Conservation (phyloP, 225 moss, liverwort and hornwort genomes). For the Neckera pumila region DNA sequence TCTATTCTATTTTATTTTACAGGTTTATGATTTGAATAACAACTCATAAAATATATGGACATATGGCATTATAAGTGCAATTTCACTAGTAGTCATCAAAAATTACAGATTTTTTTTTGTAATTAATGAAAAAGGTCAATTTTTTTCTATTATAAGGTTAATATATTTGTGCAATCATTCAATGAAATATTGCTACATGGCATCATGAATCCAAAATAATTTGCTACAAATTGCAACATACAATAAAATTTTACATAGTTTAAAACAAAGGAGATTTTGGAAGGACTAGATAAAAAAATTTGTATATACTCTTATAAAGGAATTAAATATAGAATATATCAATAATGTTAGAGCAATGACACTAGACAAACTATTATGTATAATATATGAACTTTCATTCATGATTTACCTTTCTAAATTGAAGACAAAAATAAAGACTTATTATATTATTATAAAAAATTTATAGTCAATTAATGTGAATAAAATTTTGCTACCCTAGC, state of each 20-base stretch:
- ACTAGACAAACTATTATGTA: not conserved
- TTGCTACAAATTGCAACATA: not conserved
- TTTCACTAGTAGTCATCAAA: not conserved
- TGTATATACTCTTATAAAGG: too few relatives aligned
- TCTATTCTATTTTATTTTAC: too few relatives aligned
- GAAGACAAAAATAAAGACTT: too few relatives aligned
- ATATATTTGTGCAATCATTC: not conserved
- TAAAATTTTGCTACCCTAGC: not conserved
- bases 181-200: not conserved
- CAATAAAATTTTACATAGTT: not conserved
- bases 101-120: too few relatives aligned
- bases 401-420: not conserved
- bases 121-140: rapidly evolving
- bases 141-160: not conserved
- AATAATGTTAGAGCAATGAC: not conserved
- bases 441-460: too few relatives aligned
- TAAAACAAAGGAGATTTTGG: not conserved
- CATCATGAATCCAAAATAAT: not conserved
- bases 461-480: not conserved
- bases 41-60: too few relatives aligned
- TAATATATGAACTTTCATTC: not conserved
- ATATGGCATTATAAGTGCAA: not conserved
- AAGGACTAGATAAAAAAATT: not conserved
- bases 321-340: not conserved
- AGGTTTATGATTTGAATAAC: too few relatives aligned